phyloP scores from a whole-genome alignment of 768 basidiomycete genomes.

The Tulasnella sp. region DNA sequence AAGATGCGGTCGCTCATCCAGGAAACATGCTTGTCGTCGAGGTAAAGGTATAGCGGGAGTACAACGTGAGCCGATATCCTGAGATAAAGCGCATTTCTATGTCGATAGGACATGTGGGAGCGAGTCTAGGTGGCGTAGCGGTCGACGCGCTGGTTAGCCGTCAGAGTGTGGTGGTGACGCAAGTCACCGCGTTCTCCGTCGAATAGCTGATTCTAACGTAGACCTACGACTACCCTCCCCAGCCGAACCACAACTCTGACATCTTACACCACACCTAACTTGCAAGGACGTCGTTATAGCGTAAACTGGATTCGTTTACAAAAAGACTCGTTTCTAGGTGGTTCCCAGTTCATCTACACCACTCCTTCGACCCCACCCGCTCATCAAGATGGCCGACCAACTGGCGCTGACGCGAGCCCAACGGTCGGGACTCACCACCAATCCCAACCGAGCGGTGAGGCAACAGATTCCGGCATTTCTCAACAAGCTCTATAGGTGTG shows the following conservation, averaged over 20 bases:
- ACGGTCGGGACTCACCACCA: constrained; percentile 23
- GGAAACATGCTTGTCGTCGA: constrained; percentile 73
- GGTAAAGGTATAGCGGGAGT: constrained; percentile 75
- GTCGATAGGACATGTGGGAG: constrained; percentile 45
- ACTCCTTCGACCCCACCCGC: neutral
- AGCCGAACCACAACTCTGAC: neutral
- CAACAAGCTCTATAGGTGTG: constrained; percentile 75
- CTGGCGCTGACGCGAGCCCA: constrained; percentile 16
- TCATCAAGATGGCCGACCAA: constrained; percentile 17
- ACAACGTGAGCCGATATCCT: constrained; percentile 60
- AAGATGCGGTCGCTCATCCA: constrained; percentile 85
- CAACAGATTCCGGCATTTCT: constrained; percentile 62
- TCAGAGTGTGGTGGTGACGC: neutral
- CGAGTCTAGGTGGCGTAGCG: neutral
- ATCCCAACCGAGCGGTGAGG: constrained; percentile 19
- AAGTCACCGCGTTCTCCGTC: neutral
- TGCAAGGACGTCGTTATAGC: neutral
- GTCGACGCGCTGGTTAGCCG: neutral
- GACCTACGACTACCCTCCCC: neutral
- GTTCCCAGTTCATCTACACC: neutral
- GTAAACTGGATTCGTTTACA: neutral
- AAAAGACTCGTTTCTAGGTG: neutral
- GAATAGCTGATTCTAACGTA: neutral
- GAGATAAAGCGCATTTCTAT: constrained; percentile 71
- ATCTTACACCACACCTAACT: neutral